Percentiles rank a stretch among this genome's conserved stretches.
These are phyloP conservation scores for Knoxia roxburghii DNA, from an alignment of 257 asterid species.

Conservation along the genomic window DNA sequence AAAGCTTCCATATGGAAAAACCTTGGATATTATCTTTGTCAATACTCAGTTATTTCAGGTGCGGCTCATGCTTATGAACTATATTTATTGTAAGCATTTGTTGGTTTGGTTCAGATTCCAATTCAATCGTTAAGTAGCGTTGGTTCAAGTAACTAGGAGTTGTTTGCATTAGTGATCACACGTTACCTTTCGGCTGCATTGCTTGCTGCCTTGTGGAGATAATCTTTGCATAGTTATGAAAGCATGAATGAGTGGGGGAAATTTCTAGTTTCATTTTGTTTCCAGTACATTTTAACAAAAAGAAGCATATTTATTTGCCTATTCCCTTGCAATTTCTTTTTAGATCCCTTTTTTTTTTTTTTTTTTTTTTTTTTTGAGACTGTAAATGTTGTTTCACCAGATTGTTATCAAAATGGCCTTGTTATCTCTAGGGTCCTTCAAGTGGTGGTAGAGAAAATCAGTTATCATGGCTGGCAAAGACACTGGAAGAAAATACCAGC, in stretches of 20 bases:
- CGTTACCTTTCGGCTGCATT: too few species aligned
- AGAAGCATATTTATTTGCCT: background rate
- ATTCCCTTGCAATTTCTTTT: background rate
- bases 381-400: background rate
- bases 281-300: background rate
- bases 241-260: background rate
- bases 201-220: background rate
- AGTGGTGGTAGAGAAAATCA: slow-evolving; percentile 30
- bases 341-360: too few species aligned
- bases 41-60: slow-evolving; percentile 56
- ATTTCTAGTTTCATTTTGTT: background rate
- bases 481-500: slow-evolving; percentile 39
- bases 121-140: background rate
- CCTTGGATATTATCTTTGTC: slow-evolving; percentile 44
- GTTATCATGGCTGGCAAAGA: slow-evolving; percentile 40
- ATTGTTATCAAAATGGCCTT: background rate
- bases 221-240: background rate
- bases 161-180: background rate
- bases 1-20: slow-evolving; percentile 29
- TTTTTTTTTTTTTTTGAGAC: too few species aligned
- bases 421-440: slow-evolving; percentile 35
- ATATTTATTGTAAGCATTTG: background rate
- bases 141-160: background rate
- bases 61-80: slow-evolving; percentile 4
- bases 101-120: background rate